These are phyloP conservation scores for Polyporus tsugae DNA, from an alignment of 1,284 basidiomycete species.

Conservation along the genomic window DNA sequence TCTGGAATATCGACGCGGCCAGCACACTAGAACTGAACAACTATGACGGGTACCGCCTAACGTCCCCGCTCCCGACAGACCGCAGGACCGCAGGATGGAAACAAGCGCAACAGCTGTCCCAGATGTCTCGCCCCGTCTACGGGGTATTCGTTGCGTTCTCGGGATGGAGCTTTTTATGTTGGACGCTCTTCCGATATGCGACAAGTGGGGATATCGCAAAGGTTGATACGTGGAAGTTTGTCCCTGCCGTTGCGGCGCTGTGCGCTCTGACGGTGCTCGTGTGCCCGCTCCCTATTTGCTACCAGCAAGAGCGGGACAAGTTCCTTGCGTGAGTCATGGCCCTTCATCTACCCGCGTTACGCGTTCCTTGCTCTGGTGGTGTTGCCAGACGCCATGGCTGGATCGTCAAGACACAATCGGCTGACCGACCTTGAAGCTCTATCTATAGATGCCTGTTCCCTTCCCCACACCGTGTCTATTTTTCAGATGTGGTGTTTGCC, in stretches of 20 bases:
- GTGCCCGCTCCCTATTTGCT: slow-evolving; percentile 71
- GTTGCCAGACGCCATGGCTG: neutral
- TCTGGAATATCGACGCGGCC: slow-evolving; percentile 78
- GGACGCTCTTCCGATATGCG: slow-evolving; percentile 69
- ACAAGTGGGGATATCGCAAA: slow-evolving; percentile 63
- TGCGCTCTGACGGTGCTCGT: slow-evolving; percentile 64
- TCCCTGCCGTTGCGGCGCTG: slow-evolving; percentile 77
- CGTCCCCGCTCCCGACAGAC: slow-evolving; percentile 44
- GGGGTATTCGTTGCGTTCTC: slow-evolving; percentile 69
- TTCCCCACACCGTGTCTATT: slow-evolving; percentile 71
- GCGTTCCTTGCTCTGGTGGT: slow-evolving; percentile 4
- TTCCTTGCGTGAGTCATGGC: slow-evolving; percentile 75
- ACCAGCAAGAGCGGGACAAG: slow-evolving; percentile 75
- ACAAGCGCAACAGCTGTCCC: slow-evolving; percentile 44
- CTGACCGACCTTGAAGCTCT: slow-evolving; percentile 51
- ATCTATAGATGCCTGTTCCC: slow-evolving; percentile 80
- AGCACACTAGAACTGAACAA: slow-evolving; percentile 70
- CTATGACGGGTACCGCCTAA: slow-evolving; percentile 39
- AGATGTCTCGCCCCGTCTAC: slow-evolving; percentile 72
- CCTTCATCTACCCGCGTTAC: neutral
- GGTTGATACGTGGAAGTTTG: slow-evolving; percentile 79
- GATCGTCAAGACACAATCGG: neutral
- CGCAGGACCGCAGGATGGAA: slow-evolving; percentile 40
- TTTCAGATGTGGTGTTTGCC: slow-evolving; percentile 93
- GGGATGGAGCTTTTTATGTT: slow-evolving; percentile 66